Base-by-base conservation (phyloP, 176 grass and related monocot genomes). In the Hyparrhenia diplandra region DNA sequence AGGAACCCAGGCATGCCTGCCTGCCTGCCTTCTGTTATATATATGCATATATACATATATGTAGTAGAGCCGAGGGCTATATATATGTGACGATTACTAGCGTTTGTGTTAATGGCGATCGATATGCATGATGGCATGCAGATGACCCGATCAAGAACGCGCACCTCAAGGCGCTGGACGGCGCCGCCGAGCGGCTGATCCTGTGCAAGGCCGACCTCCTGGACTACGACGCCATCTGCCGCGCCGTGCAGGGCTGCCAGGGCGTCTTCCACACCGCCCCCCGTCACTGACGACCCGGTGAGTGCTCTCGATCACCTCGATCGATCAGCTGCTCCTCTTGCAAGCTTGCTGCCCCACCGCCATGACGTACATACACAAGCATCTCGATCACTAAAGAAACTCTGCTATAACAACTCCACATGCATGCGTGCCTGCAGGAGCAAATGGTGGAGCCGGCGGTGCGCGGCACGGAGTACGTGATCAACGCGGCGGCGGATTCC, bases 371-470 rank as follows among this genome's bases (percentile, higher is more conserved):
- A 4, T 32, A 32, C n/a, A n/a, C n/a, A n/a, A n/a, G n/a, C n/a
- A n/a, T n/a, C n/a, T n/a, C n/a, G n/a, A n/a, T n/a, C n/a, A n/a
- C n/a, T n/a, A n/a, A n/a, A n/a, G n/a, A n/a, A n/a, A n/a, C n/a
- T n/a, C n/a, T n/a, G n/a, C n/a, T n/a, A n/a, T n/a, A n/a, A n/a
- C n/a, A n/a, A n/a, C n/a, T n/a, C n/a, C n/a, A n/a, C n/a, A 32
- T 32, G 45, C 61, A n/a, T 7, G 5, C 13, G 20, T n/a, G 9
- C 54, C 0, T 10, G 46, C 89, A 98, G 95, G 96, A 98, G 78
- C 81, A 98, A 73, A 98, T 98, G 96, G 92, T 98, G 58, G 96
- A 95, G 90, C 96, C 96, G 10, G 96, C 96, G 10, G 90, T 98
- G 78, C 87, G 92, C 61, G 96, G 96, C 5, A 93, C 92, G 6